Evolutionary conservation across 225 moss, liverwort and hornwort species (phyloP), one percentile per base, ranked within the genome.

Genomic region (Pseudoscleropodium purum): DNA sequence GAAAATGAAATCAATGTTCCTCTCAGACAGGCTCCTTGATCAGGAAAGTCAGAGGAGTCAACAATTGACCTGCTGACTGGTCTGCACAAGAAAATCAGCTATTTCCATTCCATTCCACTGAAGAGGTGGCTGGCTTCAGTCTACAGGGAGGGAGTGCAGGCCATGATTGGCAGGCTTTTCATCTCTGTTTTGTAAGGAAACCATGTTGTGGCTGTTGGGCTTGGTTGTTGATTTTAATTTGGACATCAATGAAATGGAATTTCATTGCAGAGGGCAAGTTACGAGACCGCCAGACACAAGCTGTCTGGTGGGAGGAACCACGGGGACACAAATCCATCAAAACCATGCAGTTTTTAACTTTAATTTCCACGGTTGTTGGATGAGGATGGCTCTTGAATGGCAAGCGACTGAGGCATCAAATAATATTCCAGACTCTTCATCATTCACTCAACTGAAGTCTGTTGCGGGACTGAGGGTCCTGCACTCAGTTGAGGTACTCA

Each of bases 41-140:
- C 64, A 75, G 89, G 89, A 84, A 87, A 89, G 91, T 87, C 87
- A 84, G 75, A 68, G 54, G 51, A 83, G 89, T 91, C 89, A 87
- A 84, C 89, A 89, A 62, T 82, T 15, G 41, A 16, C 83, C 89
- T 33, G 91, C 91, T 23, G 86, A 77, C 31, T 4, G 5, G 29
- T 49, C 75, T 56, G 70, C 68, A 49, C 49, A 18, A 61, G 76
- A 36, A 60, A 76, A 76, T 49, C 76, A 45, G 74, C 85, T 11
- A 52, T 52, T 84, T 84, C 84, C 84, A 60, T 60, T 60, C 60
- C 25, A 26, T 8, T 57, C 8, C 8, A 19, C 8, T 11, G 11
- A 27, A 45, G 34, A 13, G 20, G 17, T 36, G 52, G 15, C 24
- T 11, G 10, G 8, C 67, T 60, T n/a, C n/a, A n/a, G n/a, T 76